Percentiles rank a stretch among this genome's conserved stretches.
Conservation (phyloP, 2,329 filamentous ascomycete genomes). For the Claviceps sp. region DNA sequence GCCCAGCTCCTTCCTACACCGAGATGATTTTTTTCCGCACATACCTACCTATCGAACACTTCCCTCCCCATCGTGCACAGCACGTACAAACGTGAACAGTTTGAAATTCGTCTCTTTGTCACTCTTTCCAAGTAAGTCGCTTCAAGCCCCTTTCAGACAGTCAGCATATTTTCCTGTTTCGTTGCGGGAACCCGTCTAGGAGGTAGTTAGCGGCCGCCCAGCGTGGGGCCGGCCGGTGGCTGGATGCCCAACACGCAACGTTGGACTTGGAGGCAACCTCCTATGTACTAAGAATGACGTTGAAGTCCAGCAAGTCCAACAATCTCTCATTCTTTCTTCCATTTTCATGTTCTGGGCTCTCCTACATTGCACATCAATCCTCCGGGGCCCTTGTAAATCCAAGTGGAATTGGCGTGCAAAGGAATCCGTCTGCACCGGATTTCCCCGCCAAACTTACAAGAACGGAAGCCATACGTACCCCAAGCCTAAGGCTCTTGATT, state of each 20-base stretch:
- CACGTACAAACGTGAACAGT: neutral
- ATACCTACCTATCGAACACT: neutral
- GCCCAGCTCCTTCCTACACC: conserved; percentile 1
- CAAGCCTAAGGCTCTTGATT: conserved; percentile 2
- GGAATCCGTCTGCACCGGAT: conserved; percentile 22
- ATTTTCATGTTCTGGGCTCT: conserved; percentile 18
- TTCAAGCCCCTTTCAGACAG: neutral
- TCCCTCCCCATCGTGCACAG: neutral
- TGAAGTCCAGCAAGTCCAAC: conserved; percentile 18
- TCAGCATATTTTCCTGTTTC: neutral
- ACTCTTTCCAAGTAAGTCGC: neutral
- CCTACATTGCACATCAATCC: conserved; percentile 17
- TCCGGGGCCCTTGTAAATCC: conserved; percentile 20
- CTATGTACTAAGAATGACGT: conserved; percentile 7
- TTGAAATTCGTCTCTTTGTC: neutral
- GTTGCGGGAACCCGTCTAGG: neutral
- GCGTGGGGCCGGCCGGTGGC: conserved; percentile 7
- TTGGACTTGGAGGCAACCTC: conserved; percentile 12
- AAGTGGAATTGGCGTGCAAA: conserved; percentile 18
- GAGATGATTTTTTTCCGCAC: neutral
- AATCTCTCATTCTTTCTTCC: conserved; percentile 6
- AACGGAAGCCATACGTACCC: conserved; percentile 25
- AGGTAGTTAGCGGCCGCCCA: neutral
- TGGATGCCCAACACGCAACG: conserved; percentile 2
- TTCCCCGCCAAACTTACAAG: conserved; percentile 22